phyloP scores from a whole-genome alignment of 2,329 filamentous ascomycete species.

The Ophiosphaerella herpotricha region DNA sequence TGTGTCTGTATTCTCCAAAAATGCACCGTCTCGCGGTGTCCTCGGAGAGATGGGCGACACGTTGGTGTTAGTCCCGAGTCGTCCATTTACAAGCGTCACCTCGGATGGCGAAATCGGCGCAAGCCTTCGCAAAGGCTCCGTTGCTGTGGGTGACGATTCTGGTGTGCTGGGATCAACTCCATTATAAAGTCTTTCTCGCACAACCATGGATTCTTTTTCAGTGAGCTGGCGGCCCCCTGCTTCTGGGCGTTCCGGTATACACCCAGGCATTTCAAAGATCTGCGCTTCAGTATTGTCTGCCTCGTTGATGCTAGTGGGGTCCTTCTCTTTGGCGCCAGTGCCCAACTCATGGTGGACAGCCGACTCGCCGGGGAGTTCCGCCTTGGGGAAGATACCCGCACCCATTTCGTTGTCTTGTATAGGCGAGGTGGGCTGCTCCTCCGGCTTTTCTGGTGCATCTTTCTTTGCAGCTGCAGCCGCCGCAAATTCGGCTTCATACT shows the following conservation, averaged over 20 bases:
- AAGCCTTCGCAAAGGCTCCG: conserved; percentile 27
- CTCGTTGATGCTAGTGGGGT: conserved; percentile 28
- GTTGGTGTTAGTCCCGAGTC: conserved; percentile 18
- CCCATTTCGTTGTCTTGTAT: conserved; percentile 23
- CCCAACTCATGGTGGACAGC: conserved; percentile 20
- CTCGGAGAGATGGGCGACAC: conserved; percentile 40
- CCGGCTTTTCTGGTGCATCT: conserved; percentile 18
- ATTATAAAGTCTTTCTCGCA: conserved; percentile 53
- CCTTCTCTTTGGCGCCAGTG: conserved; percentile 21
- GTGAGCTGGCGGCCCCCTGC: conserved; percentile 53
- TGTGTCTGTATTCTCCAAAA: conserved; percentile 37
- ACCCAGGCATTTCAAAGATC: conserved; percentile 59
- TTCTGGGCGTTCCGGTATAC: conserved; percentile 59
- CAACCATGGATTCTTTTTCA: conserved; percentile 55
- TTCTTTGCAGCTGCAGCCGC: conserved; percentile 27
- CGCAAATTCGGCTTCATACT: conserved; percentile 27
- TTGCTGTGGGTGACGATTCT: conserved; percentile 19
- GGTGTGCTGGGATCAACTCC: conserved; percentile 45
- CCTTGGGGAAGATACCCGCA: conserved; percentile 50
- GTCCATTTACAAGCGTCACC: conserved; percentile 34
- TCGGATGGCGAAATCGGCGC: conserved; percentile 32
- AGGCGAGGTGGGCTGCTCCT: conserved; percentile 29
- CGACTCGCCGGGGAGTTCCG: conserved; percentile 48
- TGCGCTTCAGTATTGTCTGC: conserved; percentile 43
- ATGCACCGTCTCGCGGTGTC: conserved; percentile 37